Evolutionary conservation across 192 early-diverging fungal species (phyloP).

Genomic region (Rhizophlyctis rosea): DNA sequence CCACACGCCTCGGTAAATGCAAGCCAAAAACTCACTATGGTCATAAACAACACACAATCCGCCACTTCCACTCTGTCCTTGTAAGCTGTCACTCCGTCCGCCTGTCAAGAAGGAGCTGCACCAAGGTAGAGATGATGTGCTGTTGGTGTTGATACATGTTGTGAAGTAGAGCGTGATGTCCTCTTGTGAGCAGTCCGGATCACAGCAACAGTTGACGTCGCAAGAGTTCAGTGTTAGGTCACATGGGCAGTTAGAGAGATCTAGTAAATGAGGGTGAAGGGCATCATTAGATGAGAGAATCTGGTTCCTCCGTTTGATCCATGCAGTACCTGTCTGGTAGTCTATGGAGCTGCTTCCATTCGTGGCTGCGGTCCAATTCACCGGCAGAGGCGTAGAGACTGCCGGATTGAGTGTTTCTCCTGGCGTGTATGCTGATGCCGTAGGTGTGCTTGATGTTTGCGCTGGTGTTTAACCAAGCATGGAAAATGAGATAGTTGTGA

Average conservation of each 20-base stretch:
- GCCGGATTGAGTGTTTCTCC: neutral
- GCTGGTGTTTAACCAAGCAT: too few relatives aligned
- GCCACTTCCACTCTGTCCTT: slow-evolving; percentile 4
- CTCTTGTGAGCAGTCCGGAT: slow-evolving; percentile 16
- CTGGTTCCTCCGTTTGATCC: neutral
- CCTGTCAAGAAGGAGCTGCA: neutral
- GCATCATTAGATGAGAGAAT: neutral
- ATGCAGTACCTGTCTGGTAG: neutral
- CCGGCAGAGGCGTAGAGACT: neutral
- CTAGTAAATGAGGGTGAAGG: slow-evolving; percentile 1
- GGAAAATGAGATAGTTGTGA: too few relatives aligned
- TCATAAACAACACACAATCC: slow-evolving; percentile 20
- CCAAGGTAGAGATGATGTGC: too few relatives aligned
- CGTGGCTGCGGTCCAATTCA: neutral
- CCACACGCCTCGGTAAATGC: neutral
- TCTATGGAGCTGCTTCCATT: neutral
- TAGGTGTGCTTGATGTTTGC: too few relatives aligned
- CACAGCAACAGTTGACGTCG: slow-evolving; percentile 29
- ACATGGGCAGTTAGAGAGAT: slow-evolving; percentile 14
- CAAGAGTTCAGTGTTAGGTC: slow-evolving; percentile 21
- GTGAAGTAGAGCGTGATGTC: neutral
- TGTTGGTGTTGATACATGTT: too few relatives aligned
- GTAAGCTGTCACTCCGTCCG: slow-evolving; percentile 1
- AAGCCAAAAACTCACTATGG: neutral
- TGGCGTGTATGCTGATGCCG: too few relatives aligned